Evolutionary conservation across 352 stramenopile genomes (phyloP).

Genomic region (Phytophthora capsici): DNA sequence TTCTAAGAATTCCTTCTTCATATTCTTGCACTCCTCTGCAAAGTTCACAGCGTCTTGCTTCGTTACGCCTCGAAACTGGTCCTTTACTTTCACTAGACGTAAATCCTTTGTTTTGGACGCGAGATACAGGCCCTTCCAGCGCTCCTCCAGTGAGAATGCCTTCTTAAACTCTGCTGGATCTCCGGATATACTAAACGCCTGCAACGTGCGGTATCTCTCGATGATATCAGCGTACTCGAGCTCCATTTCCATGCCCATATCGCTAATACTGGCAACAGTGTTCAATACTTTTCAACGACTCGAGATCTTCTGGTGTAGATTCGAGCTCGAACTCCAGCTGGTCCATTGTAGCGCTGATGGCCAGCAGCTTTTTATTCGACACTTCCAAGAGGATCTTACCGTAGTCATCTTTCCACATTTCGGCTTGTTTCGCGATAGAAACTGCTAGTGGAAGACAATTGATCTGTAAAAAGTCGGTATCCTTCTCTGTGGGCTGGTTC

Average conservation of each 20-base stretch:
- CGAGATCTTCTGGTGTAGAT: constrained; percentile 84
- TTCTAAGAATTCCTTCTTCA: constrained; percentile 89
- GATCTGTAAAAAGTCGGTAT: constrained; percentile 95
- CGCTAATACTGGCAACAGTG: constrained; percentile 85
- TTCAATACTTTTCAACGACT: constrained; percentile 96
- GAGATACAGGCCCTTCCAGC: constrained; percentile 86
- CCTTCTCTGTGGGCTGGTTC: constrained; percentile 91
- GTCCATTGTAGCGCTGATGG: constrained; percentile 78
- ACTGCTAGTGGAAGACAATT: constrained; percentile 91
- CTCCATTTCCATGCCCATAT: constrained; percentile 95
- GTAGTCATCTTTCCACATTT: constrained; percentile 96
- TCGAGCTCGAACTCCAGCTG: constrained; percentile 84
- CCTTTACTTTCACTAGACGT: constrained; percentile 93
- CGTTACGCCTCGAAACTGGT: constrained; percentile 94
- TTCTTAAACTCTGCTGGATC: constrained; percentile 68
- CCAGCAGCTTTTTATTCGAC: constrained; percentile 84
- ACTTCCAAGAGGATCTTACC: constrained; percentile 91
- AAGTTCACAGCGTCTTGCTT: constrained; percentile 92
- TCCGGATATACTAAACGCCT: constrained; percentile 83
- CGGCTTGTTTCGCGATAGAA: constrained; percentile 91
- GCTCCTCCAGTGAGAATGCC: constrained; percentile 81
- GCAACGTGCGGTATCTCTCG: constrained; percentile 91
- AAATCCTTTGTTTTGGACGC: constrained; percentile 93
- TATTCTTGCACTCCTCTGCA: constrained; percentile 81
- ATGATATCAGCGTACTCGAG: constrained; percentile 94